Base-by-base conservation (phyloP, 306 rosid genomes). In the Sicyos baderoa region DNA sequence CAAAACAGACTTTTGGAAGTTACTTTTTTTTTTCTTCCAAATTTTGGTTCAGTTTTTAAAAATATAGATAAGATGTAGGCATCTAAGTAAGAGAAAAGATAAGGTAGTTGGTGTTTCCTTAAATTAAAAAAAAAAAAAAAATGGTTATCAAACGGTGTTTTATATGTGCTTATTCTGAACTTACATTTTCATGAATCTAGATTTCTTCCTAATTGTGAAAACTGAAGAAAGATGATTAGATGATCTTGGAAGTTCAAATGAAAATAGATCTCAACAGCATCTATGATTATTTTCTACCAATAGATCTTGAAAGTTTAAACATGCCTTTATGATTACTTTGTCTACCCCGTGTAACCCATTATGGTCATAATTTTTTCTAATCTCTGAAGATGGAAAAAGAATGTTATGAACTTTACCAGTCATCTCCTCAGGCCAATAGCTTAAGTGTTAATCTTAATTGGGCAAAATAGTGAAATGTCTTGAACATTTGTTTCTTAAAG, bases 401-500 rank as follows among this genome's bases (percentile, higher is more conserved):
- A 29, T 16, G 4, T n/a, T 61, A 49, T 17, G 68, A 37, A 62
- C 25, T 62, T 62, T 10, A 62, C 29, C 15, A 62, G n/a, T 17
- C 9, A 10, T 62, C 23, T 62, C 2, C 50, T 10, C 67, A 37
- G 50, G 50, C 16, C 27, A 62, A 37, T 37, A 25, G 40, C 68
- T 32, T 45, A 16, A 29, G 35, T 65, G 54, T 65, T 44, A 19
- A 19, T 35, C 54, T 65, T 15, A 19, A 19, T 21, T 44, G 54
- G 14, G 4, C n/a, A 42, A 54, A 42, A 45, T 13, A 65, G 27
- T 65, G 70, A 65, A 65, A 44, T 65, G 12, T 18, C 37, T 44
- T 65, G 70, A 37, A 65, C 4, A 42, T 72, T 55, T 18, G 67
- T 45, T 42, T 79, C 49, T 68, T 54, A n/a, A 65, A 78, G 72